phyloP scores from a whole-genome alignment of 169 alveolate genomes.

The Cryptosporidium canis region DNA sequence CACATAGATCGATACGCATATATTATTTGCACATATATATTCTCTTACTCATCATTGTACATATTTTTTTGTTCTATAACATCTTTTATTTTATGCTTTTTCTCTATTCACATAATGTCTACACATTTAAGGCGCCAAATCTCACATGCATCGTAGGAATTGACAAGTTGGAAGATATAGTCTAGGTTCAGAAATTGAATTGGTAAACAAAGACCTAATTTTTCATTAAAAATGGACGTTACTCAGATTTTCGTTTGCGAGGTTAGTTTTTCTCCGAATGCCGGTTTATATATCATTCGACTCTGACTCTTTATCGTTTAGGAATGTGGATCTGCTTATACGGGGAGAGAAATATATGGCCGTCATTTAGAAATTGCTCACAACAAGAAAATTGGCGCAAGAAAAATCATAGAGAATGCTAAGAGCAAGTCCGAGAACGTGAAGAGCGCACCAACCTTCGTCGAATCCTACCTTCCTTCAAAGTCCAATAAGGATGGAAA shows the following conservation, averaged over 20 bases:
- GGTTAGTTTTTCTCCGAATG: constrained; percentile 14
- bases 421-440: constrained; percentile 4
- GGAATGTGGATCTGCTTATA: constrained; percentile 74
- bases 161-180: neutral
- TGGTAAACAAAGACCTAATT: neutral
- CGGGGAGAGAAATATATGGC: constrained; percentile 43
- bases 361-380: constrained; percentile 58
- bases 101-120: neutral
- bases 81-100: neutral
- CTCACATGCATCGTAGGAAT: constrained; percentile 29
- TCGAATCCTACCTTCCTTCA: constrained; percentile 3
- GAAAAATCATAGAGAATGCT: constrained; percentile 6
- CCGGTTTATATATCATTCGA: neutral
- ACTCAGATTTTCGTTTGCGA: constrained; percentile 63
- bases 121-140: constrained; percentile 35
- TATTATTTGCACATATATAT: neutral
- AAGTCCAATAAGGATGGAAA: neutral
- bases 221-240: constrained; percentile 48
- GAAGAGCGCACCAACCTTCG: constrained; percentile 7
- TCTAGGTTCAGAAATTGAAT: neutral
- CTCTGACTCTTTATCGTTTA: neutral
- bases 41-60: neutral
- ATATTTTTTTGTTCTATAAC: neutral
- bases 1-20: neutral
- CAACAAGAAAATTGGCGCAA: constrained; percentile 11